A percentile compares a stretch with the other conserved stretches of the same genome.
Conservation (phyloP, 805 yeast species). For the Hemisphaericaspora nanyangensis region DNA sequence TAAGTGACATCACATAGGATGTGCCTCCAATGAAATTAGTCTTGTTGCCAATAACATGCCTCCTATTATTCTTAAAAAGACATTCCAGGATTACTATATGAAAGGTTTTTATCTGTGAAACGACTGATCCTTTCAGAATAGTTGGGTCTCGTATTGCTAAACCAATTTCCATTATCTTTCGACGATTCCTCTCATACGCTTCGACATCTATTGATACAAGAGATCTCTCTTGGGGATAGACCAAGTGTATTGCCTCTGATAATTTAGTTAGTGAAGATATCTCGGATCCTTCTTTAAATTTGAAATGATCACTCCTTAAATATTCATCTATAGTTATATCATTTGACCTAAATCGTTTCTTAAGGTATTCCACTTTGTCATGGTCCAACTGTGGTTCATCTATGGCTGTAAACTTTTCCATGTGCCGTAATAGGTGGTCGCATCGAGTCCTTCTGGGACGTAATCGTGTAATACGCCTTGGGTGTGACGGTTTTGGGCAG, state of each 20-base stretch:
- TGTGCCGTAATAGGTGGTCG: no score
- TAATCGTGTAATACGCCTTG: no score
- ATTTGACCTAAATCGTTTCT: not conserved
- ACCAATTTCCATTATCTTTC: constrained; percentile 55
- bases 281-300: constrained; percentile 12
- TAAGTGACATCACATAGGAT: constrained; percentile 37
- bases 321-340: constrained; percentile 11
- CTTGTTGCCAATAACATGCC: constrained; percentile 53
- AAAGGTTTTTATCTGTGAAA: constrained; percentile 38
- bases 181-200: constrained; percentile 46
- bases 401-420: not conserved
- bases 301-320: constrained; percentile 16
- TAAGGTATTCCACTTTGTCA: not conserved
- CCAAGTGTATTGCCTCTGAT: constrained; percentile 15
- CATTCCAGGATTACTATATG: constrained; percentile 47
- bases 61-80: constrained; percentile 38
- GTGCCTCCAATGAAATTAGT: constrained; percentile 48
- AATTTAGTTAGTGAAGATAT: constrained; percentile 9
- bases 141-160: constrained; percentile 54
- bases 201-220: constrained; percentile 54
- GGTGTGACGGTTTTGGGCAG: no score
- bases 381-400: not conserved
- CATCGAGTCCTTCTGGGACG: no score
- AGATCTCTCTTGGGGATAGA: constrained; percentile 23
- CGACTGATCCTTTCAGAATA: constrained; percentile 30